phyloP scores from a whole-genome alignment of 2,329 filamentous ascomycete species.

The Fusarium duplospermum region DNA sequence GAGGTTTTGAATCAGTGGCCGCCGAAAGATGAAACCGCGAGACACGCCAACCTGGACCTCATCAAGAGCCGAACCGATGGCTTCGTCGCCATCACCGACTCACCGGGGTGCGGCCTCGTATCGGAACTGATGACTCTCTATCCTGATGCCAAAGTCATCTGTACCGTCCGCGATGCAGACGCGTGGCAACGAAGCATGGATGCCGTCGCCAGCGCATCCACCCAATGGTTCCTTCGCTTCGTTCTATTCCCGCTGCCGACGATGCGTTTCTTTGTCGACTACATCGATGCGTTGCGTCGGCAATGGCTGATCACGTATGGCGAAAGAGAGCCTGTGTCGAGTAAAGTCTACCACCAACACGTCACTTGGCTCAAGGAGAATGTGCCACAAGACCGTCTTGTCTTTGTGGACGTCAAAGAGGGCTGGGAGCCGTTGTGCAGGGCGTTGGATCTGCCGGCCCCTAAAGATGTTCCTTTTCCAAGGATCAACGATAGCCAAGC shows the following conservation, averaged over 20 bases:
- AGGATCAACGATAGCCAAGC: background rate
- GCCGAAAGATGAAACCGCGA: background rate
- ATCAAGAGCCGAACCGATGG: background rate
- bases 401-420: conserved; percentile 42
- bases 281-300: conserved; percentile 13
- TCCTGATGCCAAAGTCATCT: conserved; percentile 35
- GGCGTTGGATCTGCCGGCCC: conserved; percentile 35
- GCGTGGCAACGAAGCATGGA: conserved; percentile 36
- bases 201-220: background rate
- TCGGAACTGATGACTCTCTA: conserved; percentile 29
- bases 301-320: conserved; percentile 14
- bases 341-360: conserved; percentile 14
- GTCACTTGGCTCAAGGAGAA: conserved; percentile 9
- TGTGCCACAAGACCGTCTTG: conserved; percentile 41
- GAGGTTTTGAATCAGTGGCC: background rate
- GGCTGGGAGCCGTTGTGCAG: conserved; percentile 51
- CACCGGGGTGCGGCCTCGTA: conserved; percentile 12
- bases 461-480: background rate
- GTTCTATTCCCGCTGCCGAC: conserved; percentile 28
- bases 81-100: background rate
- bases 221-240: conserved; percentile 29
- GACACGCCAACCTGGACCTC: background rate
- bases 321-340: conserved; percentile 3
- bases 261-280: conserved; percentile 23
- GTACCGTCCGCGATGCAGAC: conserved; percentile 31